These are phyloP conservation scores for Mikania micrantha DNA, from an alignment of 129 eudicot species.

Conservation along the genomic window DNA sequence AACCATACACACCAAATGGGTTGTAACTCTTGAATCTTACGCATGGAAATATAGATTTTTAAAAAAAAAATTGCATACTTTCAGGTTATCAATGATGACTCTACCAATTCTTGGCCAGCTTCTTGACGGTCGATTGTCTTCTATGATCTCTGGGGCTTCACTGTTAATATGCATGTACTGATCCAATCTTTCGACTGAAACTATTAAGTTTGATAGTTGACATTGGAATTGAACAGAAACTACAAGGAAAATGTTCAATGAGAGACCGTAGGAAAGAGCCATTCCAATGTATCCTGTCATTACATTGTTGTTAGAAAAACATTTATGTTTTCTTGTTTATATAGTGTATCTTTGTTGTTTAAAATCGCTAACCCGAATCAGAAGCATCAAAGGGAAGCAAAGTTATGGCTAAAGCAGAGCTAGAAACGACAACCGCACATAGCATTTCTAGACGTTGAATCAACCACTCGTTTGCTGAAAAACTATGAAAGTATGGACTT, in stretches of 20 bases:
- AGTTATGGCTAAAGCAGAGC: conserved; percentile 50
- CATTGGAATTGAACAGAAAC: conserved; percentile 38
- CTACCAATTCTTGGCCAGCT: conserved; percentile 56
- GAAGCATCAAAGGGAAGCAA: conserved; percentile 45
- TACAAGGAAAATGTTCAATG: conserved; percentile 46
- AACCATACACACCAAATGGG: neutral
- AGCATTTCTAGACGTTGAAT: conserved; percentile 61
- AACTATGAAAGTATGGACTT: conserved; percentile 54
- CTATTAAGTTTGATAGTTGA: conserved; percentile 43
- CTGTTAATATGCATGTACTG: conserved; percentile 64
- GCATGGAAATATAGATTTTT: neutral
- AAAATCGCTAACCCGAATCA: conserved; percentile 40
- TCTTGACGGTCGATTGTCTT: conserved; percentile 39
- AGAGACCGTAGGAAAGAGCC: conserved; percentile 67
- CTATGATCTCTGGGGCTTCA: conserved; percentile 59
- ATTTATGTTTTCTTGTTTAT: neutral
- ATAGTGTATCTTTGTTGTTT: neutral
- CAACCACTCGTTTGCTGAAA: conserved; percentile 75
- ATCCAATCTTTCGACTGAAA: conserved; percentile 65
- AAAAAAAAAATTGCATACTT: conserved; percentile 33
- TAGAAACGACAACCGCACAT: conserved; percentile 50
- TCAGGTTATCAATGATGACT: conserved; percentile 46
- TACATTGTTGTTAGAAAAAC: neutral
- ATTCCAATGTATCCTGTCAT: conserved; percentile 64
- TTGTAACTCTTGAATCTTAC: neutral